Evolutionary conservation across 2,329 filamentous ascomycete genomes (phyloP).

Genomic region (Beauveria caledonica): DNA sequence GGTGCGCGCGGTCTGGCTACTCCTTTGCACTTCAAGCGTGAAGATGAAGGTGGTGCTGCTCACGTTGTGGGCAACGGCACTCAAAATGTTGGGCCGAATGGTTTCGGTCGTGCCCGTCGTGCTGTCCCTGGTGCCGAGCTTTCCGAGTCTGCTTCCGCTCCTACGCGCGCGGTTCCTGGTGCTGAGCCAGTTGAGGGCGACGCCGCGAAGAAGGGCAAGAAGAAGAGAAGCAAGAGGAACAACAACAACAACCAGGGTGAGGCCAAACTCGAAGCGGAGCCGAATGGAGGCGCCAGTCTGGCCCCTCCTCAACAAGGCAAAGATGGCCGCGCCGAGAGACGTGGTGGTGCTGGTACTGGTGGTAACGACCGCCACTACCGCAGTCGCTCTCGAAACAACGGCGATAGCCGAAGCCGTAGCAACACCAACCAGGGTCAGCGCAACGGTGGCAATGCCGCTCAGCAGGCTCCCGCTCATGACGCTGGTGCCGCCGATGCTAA

Average conservation of each 20-base stretch:
- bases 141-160: slow-evolving; percentile 56
- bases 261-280: slow-evolving; percentile 42
- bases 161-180: slow-evolving; percentile 57
- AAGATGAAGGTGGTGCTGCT: slow-evolving; percentile 90
- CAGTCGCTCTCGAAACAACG: slow-evolving; percentile 48
- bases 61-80: slow-evolving; percentile 74
- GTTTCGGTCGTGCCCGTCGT: slow-evolving; percentile 69
- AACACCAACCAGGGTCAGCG: slow-evolving; percentile 37
- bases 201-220: slow-evolving; percentile 89
- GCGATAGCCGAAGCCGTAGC: slow-evolving; percentile 39
- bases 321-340: slow-evolving; percentile 56
- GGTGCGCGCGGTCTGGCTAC: slow-evolving; percentile 84
- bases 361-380: slow-evolving; percentile 39
- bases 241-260: slow-evolving; percentile 40
- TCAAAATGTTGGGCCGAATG: slow-evolving; percentile 61
- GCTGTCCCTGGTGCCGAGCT: slow-evolving; percentile 82
- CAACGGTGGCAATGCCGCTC: slow-evolving; percentile 17
- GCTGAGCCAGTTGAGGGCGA: slow-evolving; percentile 59
- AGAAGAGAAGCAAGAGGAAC: slow-evolving; percentile 83
- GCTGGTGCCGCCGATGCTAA: slow-evolving; percentile 47
- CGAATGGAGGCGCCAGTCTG: slow-evolving; percentile 38
- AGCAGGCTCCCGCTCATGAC: slow-evolving; percentile 19
- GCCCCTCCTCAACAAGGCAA: slow-evolving; percentile 39
- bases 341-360: slow-evolving; percentile 30
- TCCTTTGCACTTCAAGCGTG: slow-evolving; percentile 90